Conservation (phyloP, 2,329 filamentous ascomycete genomes). For the Colletotrichum brevisporum region DNA sequence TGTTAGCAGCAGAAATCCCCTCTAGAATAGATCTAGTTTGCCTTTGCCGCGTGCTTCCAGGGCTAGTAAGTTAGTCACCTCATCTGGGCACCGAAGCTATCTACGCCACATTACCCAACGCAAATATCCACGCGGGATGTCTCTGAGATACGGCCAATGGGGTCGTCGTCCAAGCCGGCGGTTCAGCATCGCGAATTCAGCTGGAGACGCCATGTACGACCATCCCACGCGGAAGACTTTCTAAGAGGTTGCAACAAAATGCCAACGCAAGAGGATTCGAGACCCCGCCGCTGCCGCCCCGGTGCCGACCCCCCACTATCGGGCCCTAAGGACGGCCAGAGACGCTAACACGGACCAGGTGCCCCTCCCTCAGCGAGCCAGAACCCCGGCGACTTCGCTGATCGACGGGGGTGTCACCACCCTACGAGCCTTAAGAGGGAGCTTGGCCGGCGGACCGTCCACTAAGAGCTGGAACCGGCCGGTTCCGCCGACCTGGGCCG, state of each 20-base stretch:
- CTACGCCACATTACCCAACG: slow-evolving; percentile 2
- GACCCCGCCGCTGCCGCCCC: slow-evolving; percentile 20
- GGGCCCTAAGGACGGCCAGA: slow-evolving; percentile 6
- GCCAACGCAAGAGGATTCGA: slow-evolving; percentile 10
- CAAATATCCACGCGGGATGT: not conserved
- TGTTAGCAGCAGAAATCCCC: too few species aligned
- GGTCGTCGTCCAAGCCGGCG: not conserved
- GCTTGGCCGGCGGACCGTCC: slow-evolving; percentile 29
- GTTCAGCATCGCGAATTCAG: slow-evolving; percentile 1
- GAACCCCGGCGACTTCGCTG: slow-evolving; percentile 23
- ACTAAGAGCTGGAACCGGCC: slow-evolving; percentile 31
- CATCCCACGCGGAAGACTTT: not conserved
- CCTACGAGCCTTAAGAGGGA: slow-evolving; percentile 8
- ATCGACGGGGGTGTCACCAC: slow-evolving; percentile 26
- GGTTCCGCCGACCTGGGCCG: slow-evolving; percentile 36
- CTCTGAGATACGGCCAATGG: not conserved
- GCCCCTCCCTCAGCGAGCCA: slow-evolving; percentile 21
- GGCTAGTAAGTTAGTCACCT: not conserved
- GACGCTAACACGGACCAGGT: slow-evolving; percentile 38
- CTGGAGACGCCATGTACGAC: slow-evolving; percentile 4
- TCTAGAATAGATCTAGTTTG: too few species aligned
- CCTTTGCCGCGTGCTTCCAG: too few species aligned
- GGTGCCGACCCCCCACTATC: slow-evolving; percentile 13
- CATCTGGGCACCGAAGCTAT: not conserved
- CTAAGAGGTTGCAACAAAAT: too few species aligned